These are phyloP conservation scores for Daedalea quercina DNA, from an alignment of 768 basidiomycete species.

Conservation along the genomic window DNA sequence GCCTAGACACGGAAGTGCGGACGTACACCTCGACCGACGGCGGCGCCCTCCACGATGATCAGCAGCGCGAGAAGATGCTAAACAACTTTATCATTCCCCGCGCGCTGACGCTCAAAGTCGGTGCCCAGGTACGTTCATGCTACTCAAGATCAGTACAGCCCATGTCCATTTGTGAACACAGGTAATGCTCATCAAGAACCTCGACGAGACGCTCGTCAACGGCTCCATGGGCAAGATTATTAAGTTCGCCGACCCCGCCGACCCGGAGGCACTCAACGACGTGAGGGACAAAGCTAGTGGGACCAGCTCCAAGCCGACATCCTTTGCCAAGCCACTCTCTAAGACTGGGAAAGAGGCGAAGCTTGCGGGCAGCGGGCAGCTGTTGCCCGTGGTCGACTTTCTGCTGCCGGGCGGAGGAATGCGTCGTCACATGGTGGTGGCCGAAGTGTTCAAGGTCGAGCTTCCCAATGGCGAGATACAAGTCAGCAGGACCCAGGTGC, in stretches of 20 bases:
- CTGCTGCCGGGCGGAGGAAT: slow-evolving; percentile 47
- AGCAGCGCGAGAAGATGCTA: slow-evolving; percentile 71
- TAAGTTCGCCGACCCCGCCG: slow-evolving; percentile 56
- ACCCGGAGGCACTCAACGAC: slow-evolving; percentile 15
- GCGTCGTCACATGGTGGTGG: slow-evolving; percentile 50
- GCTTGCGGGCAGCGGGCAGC: slow-evolving; percentile 19
- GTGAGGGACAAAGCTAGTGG: slow-evolving; percentile 32
- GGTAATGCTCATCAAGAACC: slow-evolving; percentile 54
- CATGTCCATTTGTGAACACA: slow-evolving; percentile 22
- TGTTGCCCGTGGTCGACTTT: slow-evolving; percentile 78
- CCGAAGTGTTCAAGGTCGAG: slow-evolving; percentile 84
- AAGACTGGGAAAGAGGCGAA: slow-evolving; percentile 9
- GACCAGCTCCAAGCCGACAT: slow-evolving; percentile 18
- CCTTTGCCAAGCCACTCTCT: slow-evolving; percentile 2
- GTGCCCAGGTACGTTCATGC: slow-evolving; percentile 49
- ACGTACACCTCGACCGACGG: slow-evolving; percentile 57
- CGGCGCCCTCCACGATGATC: slow-evolving; percentile 45
- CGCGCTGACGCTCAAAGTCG: slow-evolving; percentile 60
- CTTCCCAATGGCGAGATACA: slow-evolving; percentile 83
- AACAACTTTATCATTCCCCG: slow-evolving; percentile 87
- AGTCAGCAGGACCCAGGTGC: slow-evolving; percentile 72
- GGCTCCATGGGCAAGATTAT: slow-evolving; percentile 87
- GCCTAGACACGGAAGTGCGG: slow-evolving; percentile 46
- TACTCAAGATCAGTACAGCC: neutral
- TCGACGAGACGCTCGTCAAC: slow-evolving; percentile 87